Percentiles rank a stretch among this genome's conserved stretches.
Conservation (phyloP, 345 rosid genomes). For the Cardamine occulta region DNA sequence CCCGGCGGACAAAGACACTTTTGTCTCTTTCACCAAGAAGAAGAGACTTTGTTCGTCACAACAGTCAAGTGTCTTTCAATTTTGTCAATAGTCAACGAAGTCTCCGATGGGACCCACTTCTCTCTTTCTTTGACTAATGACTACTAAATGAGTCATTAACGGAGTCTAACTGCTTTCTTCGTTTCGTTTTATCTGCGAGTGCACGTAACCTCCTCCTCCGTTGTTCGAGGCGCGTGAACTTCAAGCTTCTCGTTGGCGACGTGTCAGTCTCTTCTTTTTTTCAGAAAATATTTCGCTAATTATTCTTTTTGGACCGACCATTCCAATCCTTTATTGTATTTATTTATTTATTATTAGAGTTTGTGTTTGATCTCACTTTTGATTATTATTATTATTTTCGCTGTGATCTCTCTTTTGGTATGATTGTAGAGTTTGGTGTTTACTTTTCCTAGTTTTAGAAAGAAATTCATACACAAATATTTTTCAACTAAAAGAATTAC, state of each 20-base stretch:
- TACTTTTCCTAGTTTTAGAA: constrained; percentile 10
- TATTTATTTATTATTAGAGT: constrained; percentile 1
- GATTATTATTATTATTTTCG: neutral
- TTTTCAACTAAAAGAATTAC: neutral
- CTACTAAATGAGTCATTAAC: constrained; percentile 27
- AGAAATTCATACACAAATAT: neutral
- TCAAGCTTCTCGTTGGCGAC: constrained; percentile 19
- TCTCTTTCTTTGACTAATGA: constrained; percentile 16
- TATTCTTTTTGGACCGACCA: constrained; percentile 38
- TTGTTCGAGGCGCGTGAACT: constrained; percentile 28
- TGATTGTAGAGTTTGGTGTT: constrained; percentile 28
- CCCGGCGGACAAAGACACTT: neutral
- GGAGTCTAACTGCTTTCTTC: constrained; percentile 21
- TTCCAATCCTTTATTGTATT: neutral
- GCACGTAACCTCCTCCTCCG: constrained; percentile 29
- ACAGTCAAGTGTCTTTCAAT: constrained; percentile 9
- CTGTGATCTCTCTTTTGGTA: constrained; percentile 28
- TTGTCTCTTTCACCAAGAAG: neutral
- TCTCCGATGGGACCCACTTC: constrained; percentile 20
- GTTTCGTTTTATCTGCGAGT: constrained; percentile 20
- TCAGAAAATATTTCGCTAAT: neutral
- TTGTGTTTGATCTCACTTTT: constrained; percentile 17
- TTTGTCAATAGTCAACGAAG: constrained; percentile 22
- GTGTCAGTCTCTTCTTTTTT: neutral
- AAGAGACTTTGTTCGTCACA: constrained; percentile 14